Percentiles rank a stretch among this genome's conserved stretches.
phyloP scores from a whole-genome alignment of 106 monocot species.

The Ottelia alismoides region DNA sequence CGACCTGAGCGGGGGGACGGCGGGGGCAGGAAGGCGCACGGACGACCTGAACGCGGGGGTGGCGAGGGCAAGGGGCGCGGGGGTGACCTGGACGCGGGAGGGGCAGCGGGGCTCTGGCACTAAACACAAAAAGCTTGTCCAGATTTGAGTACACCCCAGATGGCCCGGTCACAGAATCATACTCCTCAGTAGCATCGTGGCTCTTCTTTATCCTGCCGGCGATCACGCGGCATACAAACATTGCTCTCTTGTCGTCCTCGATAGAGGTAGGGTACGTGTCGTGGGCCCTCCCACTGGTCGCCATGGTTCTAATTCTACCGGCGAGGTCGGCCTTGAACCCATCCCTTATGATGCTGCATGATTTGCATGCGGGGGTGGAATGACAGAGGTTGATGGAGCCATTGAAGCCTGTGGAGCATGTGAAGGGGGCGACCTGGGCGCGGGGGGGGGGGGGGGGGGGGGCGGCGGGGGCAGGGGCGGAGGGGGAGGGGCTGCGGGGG shows the following conservation, averaged over 20 bases:
- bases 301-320: slow-evolving; percentile 46
- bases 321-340: slow-evolving; percentile 38
- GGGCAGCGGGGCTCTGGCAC: slow-evolving; percentile 65
- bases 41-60: too few species aligned
- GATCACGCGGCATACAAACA: slow-evolving; percentile 89
- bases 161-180: slow-evolving; percentile 39
- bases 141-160: slow-evolving; percentile 25
- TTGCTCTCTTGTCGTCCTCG: slow-evolving; percentile 40
- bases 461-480: too few species aligned
- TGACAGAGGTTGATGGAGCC: slow-evolving; percentile 38
- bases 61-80: too few species aligned
- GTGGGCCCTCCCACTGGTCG: slow-evolving; percentile 64
- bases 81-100: too few species aligned
- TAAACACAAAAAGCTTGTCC: slow-evolving; percentile 66
- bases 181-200: slow-evolving; percentile 23
- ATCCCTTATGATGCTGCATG: slow-evolving; percentile 67
- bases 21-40: too few species aligned
- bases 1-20: too few species aligned
- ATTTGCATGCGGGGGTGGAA: slow-evolving; percentile 29
- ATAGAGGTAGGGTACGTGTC: too few species aligned
- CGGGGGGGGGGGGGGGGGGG: too few species aligned
- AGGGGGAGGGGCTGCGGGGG: too few species aligned
- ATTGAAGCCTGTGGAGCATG: slow-evolving; percentile 47
- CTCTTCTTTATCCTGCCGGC: slow-evolving; percentile 67
- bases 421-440: slow-evolving; percentile 43